Base-by-base conservation (phyloP, 768 basidiomycete genomes). In the Leucosporidium scottii region DNA sequence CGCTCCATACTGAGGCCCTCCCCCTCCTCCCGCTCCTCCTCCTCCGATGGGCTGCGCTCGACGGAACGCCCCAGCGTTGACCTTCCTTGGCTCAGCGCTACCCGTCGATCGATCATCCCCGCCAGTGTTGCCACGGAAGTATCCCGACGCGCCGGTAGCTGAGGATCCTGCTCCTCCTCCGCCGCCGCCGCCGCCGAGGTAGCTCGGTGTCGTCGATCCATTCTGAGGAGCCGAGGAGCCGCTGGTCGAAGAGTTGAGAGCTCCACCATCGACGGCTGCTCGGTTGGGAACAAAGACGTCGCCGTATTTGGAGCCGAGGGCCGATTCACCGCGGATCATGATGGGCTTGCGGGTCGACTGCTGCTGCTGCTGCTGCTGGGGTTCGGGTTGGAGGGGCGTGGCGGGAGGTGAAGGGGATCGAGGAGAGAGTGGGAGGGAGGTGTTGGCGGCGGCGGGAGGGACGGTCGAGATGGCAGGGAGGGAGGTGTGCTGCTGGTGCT, bases 11-110 rank as follows among this genome's bases (percentile, higher is more conserved):
- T 34, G 34, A 34, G 34, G 34, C 10, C 34, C 34, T 34, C 34
- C 34, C 34, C 5, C 4, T 10, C 34, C 39, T 44, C 39, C 39
- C 39, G 39, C 8, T 12, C 39, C 39, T 15, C 39, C 39, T 12
- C 39, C 39, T 15, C 39, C 39, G 13, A 44, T 44, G 13, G 39
- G 39, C 39, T 44, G 6, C 60, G 48, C 4, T 12, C 57, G 9
- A 8, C 72, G 54, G 61, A 73, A 73, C 23, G 72, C 72, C 1
- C 72, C 64, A 12, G 72, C 72, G 0, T 54, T 53, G 59, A 28
- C 71, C 60, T 64, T 66, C 49, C 61, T 64, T 30, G 47, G 49
- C 1, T 25, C 57, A 21, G 39, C 39, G 39, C 39, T 44, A 15
- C 39, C 13, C 8, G 6, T 44, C 39, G 39, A 44, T 3, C 39